A percentile compares a stretch with the other conserved stretches of the same genome.
Evolutionary conservation across 2,329 filamentous ascomycete genomes (phyloP).

Genomic region (Alternaria alternata): DNA sequence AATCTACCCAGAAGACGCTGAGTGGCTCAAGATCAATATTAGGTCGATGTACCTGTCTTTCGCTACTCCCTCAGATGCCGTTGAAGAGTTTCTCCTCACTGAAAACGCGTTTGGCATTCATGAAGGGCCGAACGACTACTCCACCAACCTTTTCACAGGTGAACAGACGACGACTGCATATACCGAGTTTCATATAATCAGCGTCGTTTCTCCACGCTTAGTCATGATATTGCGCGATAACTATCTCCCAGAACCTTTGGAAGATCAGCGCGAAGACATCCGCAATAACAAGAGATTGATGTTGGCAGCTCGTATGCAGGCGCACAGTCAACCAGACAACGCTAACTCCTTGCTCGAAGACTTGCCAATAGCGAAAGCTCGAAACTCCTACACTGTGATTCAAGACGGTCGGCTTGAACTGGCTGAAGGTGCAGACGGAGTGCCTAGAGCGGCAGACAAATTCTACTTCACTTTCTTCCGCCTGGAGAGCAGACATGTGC

Average conservation of each 20-base stretch:
- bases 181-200: not conserved
- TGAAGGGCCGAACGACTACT: not conserved
- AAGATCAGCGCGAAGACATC: not conserved
- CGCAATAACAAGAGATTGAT: not conserved
- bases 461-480: not conserved
- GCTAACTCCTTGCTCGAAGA: constrained; percentile 18
- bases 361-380: constrained; percentile 18
- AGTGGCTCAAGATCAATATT: constrained; percentile 38
- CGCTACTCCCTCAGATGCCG: not conserved
- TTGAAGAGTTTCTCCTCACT: not conserved
- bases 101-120: not conserved
- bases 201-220: not conserved
- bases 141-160: not conserved
- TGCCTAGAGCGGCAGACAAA: not conserved
- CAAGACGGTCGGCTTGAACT: not conserved
- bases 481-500: not conserved
- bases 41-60: constrained; percentile 34
- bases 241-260: not conserved
- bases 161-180: not conserved
- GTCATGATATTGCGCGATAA: not conserved
- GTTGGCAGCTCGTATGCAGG: not conserved
- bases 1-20: constrained; percentile 42
- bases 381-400: constrained; percentile 14
- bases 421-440: not conserved
- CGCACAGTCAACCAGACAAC: not conserved